Conservation (phyloP, 257 asterid genomes). For the Capsicum chinense region DNA sequence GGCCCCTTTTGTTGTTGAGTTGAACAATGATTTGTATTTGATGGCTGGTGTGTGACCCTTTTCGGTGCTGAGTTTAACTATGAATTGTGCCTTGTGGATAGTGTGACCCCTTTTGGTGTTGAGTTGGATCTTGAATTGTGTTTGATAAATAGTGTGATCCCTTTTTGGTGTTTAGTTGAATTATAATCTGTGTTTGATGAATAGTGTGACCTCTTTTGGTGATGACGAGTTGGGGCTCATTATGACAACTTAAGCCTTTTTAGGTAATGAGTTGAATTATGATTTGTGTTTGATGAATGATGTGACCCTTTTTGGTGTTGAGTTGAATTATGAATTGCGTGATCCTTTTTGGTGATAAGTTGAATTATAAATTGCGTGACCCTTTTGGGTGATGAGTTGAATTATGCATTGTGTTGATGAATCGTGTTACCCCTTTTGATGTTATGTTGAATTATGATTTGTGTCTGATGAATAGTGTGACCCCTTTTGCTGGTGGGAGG, state of each 20-base stretch:
- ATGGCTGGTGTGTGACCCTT: not conserved
- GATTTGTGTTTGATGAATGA: not conserved
- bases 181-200: not conserved
- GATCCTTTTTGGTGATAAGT: no score
- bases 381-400: not conserved
- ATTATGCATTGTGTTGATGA: not conserved
- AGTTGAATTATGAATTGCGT: not conserved
- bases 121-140: not conserved
- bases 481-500: no score
- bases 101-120: not conserved
- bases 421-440: not conserved
- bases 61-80: not conserved
- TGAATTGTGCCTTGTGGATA: not conserved
- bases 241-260: no score
- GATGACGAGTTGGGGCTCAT: no score
- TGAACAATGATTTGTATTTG: not conserved
- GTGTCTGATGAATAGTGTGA: not conserved
- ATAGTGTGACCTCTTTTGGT: no score
- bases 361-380: no score
- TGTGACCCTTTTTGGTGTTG: slow-evolving; percentile 1
- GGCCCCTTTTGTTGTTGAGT: not conserved
- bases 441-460: not conserved
- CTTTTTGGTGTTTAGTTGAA: not conserved
- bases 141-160: not conserved
- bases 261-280: not conserved